Evolutionary conservation across 2,329 filamentous ascomycete genomes (phyloP).

Genomic region (Eurotiales sp.): DNA sequence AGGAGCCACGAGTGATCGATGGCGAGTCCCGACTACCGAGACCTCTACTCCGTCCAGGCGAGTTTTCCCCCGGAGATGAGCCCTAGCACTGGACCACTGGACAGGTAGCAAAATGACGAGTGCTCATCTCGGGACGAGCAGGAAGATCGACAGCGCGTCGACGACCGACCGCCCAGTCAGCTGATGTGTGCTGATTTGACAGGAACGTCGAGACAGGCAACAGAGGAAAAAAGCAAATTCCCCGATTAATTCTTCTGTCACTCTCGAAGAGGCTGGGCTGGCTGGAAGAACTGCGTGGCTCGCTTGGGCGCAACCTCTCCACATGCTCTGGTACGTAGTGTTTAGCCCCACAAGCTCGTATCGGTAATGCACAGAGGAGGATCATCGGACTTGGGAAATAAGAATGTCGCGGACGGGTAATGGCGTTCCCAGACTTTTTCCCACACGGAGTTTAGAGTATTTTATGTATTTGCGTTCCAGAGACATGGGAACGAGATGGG

Average conservation of each 20-base stretch:
- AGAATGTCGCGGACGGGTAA: not conserved
- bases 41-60: not conserved
- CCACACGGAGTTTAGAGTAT: not conserved
- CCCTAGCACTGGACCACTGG: too few species aligned
- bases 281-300: slow-evolving; percentile 6
- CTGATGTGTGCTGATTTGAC: not conserved
- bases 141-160: slow-evolving; percentile 7
- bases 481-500: not conserved
- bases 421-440: not conserved
- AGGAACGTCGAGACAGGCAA: not conserved
- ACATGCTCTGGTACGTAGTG: slow-evolving; percentile 1
- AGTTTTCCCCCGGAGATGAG: not conserved
- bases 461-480: too few species aligned
- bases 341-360: slow-evolving; percentile 8
- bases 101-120: not conserved
- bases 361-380: not conserved
- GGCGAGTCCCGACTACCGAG: not conserved
- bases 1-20: too few species aligned
- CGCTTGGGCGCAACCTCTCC: slow-evolving; percentile 3
- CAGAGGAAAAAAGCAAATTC: slow-evolving; percentile 10
- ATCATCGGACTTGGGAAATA: not conserved
- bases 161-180: slow-evolving; percentile 3
- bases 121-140: not conserved
- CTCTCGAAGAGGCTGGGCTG: not conserved
- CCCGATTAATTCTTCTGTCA: not conserved